Base-by-base conservation (phyloP, 768 basidiomycete species). In the Suillus paluster region DNA sequence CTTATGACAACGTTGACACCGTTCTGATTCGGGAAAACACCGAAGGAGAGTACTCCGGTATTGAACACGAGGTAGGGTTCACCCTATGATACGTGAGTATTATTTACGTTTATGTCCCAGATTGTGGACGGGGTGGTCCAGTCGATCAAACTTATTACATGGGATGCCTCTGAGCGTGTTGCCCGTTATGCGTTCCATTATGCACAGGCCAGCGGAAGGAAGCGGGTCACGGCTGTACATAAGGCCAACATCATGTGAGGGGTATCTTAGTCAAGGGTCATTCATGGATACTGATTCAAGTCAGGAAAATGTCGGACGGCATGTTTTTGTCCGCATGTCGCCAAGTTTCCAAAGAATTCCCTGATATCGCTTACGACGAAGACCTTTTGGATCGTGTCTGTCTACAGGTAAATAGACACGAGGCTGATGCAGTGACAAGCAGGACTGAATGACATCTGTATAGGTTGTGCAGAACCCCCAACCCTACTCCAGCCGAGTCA, bases 1-100 rank as follows among this genome's bases (percentile, higher is more conserved):
- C 97, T 2, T 99, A 99, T 72, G 96, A 99, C 75, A 91, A 98
- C 71, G 97, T 99, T 66, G 92, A 99, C 82, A 96, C 94, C 27
- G 95, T 98, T 57, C 82, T 99, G 67, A 99, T 99, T 75, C 94
- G 97, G 73, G 97, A 99, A 81, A 99, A 99, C 78, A 99, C 97
- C 10, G 97, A 99, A 79, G 97, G 97, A 76, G 97, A 99, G 77
- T 99, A 99, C 79, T 98, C 96, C 63, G 97, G 97, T 68, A 99
- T 99, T 68, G 97, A 99, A 78, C 97, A 99, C 77, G 96, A 99
- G 87, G 95, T 95, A 63, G 12, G 78, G 8, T 59, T 38, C 59
- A 49, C 59, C 36, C 44, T 50, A 55, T 44, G 39, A 38, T 61
- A 56, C 59, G 44, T 45, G 8, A 34, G 30, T 45, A n/a, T 33